Evolutionary conservation across 2,329 filamentous ascomycete genomes (phyloP).

Genomic region (Beauveria caledonica): DNA sequence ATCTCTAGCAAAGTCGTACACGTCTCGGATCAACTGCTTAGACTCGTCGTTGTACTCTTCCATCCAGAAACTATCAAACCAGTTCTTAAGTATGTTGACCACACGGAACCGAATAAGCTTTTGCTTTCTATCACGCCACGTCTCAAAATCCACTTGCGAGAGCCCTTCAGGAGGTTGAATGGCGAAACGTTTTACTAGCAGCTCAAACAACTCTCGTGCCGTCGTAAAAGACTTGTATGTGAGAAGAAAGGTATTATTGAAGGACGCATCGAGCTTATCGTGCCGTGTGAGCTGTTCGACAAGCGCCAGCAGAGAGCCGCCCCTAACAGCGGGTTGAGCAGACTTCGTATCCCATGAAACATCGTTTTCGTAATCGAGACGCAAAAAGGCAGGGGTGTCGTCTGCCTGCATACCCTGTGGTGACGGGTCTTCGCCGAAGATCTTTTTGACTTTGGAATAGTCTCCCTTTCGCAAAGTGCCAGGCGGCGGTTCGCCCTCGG

Average conservation of each 20-base stretch:
- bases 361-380: conserved; percentile 79
- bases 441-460: conserved; percentile 56
- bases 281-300: conserved; percentile 94
- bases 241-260: conserved; percentile 95
- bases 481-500: conserved; percentile 47
- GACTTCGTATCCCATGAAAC: conserved; percentile 82
- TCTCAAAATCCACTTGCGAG: conserved; percentile 65
- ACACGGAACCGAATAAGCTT: conserved; percentile 93
- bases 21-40: conserved; percentile 75
- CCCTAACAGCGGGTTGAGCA: conserved; percentile 70
- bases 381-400: conserved; percentile 75
- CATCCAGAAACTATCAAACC: conserved; percentile 99
- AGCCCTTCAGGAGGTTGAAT: conserved; percentile 86
- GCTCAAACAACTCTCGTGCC: conserved; percentile 83
- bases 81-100: conserved; percentile 95
- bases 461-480: conserved; percentile 51
- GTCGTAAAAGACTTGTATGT: conserved; percentile 94
- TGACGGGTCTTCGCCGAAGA: conserved; percentile 57
- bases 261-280: conserved; percentile 88
- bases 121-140: conserved; percentile 90
- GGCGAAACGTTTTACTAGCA: conserved; percentile 83
- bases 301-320: conserved; percentile 78
- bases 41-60: conserved; percentile 81
- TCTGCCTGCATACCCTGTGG: conserved; percentile 48
- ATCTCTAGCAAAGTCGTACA: conserved; percentile 85